These are phyloP conservation scores for Aspergillus leporis DNA, from an alignment of 495 filamentous ascomycete species.

Conservation along the genomic window DNA sequence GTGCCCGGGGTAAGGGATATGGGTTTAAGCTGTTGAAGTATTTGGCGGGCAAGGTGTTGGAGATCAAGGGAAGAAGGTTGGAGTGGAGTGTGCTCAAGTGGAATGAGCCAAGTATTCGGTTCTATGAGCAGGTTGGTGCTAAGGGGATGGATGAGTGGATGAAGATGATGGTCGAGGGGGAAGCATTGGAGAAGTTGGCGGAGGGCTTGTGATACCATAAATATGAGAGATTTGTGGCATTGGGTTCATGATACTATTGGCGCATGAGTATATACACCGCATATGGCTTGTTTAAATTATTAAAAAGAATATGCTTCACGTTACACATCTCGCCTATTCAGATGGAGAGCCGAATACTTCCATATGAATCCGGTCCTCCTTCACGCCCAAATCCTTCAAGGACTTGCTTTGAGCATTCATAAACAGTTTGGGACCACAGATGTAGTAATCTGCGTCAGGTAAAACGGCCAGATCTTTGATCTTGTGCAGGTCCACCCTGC, in stretches of 20 bases:
- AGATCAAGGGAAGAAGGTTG: constrained; percentile 70
- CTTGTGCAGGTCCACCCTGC: constrained; percentile 50
- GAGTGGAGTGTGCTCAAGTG: constrained; percentile 92
- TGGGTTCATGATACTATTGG: background rate
- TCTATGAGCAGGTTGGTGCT: constrained; percentile 83
- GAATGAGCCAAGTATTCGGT: constrained; percentile 87
- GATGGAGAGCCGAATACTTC: constrained; percentile 53
- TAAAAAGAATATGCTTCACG: too few species aligned
- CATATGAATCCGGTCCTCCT: constrained; percentile 48
- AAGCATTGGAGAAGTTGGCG: constrained; percentile 62
- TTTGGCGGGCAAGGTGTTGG: constrained; percentile 71
- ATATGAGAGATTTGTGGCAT: background rate
- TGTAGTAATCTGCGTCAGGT: constrained; percentile 55
- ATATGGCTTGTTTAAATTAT: too few species aligned
- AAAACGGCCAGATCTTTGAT: constrained; percentile 46
- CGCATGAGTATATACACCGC: too few species aligned
- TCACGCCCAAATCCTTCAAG: constrained; percentile 49
- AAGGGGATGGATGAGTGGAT: constrained; percentile 82
- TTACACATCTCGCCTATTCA: background rate
- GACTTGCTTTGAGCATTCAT: constrained; percentile 52
- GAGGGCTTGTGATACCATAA: constrained; percentile 9
- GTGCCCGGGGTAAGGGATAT: constrained; percentile 72
- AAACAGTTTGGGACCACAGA: constrained; percentile 61
- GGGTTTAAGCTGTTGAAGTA: constrained; percentile 72
- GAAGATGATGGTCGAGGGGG: constrained; percentile 83